A percentile compares a stretch with the other conserved stretches of the same genome.
Evolutionary conservation across 495 filamentous ascomycete genomes (phyloP).

Genomic region (Lindgomyces ingoldianus): DNA sequence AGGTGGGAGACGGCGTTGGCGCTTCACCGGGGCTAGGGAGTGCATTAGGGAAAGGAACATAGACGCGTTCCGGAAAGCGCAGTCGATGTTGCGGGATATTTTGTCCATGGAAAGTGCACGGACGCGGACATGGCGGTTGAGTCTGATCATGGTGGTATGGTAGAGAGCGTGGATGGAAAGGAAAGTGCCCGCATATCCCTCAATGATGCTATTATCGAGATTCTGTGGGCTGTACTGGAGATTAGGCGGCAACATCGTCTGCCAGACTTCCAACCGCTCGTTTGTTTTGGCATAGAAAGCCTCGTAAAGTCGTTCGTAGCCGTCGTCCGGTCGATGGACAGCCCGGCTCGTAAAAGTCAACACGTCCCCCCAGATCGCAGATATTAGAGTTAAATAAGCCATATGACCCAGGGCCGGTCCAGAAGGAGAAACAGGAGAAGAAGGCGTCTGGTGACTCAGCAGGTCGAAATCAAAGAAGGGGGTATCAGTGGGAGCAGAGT

Average conservation of each 20-base stretch:
- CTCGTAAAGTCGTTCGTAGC: constrained; percentile 51
- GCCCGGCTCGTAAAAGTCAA: constrained; percentile 59
- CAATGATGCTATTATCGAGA: constrained; percentile 50
- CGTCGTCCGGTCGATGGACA: constrained; percentile 51
- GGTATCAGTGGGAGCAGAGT: constrained; percentile 48
- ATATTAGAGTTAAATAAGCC: constrained; percentile 61
- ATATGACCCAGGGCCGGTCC: constrained; percentile 51
- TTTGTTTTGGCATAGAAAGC: constrained; percentile 55
- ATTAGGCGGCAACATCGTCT: constrained; percentile 50
- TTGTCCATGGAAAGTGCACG: constrained; percentile 22
- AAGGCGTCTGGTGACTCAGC: constrained; percentile 34
- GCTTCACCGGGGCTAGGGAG: constrained; percentile 15
- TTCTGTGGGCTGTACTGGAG: constrained; percentile 54
- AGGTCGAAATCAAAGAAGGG: constrained; percentile 59
- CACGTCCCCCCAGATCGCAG: constrained; percentile 66
- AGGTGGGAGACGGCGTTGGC: constrained; percentile 18
- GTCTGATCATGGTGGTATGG: constrained; percentile 60
- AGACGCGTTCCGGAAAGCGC: constrained; percentile 35
- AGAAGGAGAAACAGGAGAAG: constrained; percentile 7
- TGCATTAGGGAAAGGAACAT: constrained; percentile 36
- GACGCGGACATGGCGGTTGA: constrained; percentile 60
- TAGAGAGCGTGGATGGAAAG: constrained; percentile 63
- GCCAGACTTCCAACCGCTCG: constrained; percentile 54
- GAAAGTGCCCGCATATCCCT: constrained; percentile 55
- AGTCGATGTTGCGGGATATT: constrained; percentile 39